Percentiles rank a stretch among this genome's conserved stretches.
phyloP scores from a whole-genome alignment of 176 grass and related monocot genomes.

The Aegilops sharonensis region DNA sequence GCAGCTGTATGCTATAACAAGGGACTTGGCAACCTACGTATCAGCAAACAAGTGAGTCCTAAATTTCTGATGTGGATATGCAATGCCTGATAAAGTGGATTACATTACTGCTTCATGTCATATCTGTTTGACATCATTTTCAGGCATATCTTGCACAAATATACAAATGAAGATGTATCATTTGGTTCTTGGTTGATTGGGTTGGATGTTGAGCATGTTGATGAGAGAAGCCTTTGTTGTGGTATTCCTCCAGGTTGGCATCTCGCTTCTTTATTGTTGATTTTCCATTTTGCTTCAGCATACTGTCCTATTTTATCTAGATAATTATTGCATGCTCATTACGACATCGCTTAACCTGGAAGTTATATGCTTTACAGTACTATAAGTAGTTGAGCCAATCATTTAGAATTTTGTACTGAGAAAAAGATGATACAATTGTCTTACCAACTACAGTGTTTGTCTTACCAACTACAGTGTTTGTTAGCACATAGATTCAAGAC shows the following conservation, averaged over 20 bases:
- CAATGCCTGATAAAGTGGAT: neutral
- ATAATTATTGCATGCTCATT: slow-evolving; percentile 17
- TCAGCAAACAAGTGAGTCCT: slow-evolving; percentile 62
- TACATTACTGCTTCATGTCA: neutral
- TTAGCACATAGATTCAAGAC: neutral
- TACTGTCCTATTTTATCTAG: neutral
- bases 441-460: slow-evolving; percentile 17
- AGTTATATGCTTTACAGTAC: slow-evolving; percentile 29
- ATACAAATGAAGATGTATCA: slow-evolving; percentile 88
- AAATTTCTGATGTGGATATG: slow-evolving; percentile 1
- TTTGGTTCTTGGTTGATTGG: slow-evolving; percentile 89
- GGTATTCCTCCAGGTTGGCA: slow-evolving; percentile 71
- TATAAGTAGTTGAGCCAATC: neutral
- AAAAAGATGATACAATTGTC: slow-evolving; percentile 28
- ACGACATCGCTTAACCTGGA: slow-evolving; percentile 22
- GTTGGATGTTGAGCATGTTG: slow-evolving; percentile 80
- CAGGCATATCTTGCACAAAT: slow-evolving; percentile 86
- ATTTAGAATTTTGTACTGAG: slow-evolving; percentile 16
- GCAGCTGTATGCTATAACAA: slow-evolving; percentile 75
- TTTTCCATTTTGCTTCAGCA: neutral
- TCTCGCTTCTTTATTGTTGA: slow-evolving; percentile 7
- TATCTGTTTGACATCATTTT: slow-evolving; percentile 9
- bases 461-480: slow-evolving; percentile 17
- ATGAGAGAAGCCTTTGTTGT: slow-evolving; percentile 85
- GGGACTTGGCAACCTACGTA: slow-evolving; percentile 73